A percentile compares a stretch with the other conserved stretches of the same genome.
Evolutionary conservation across 1,284 basidiomycete species (phyloP).

Genomic region (Cerioporus squamosus): DNA sequence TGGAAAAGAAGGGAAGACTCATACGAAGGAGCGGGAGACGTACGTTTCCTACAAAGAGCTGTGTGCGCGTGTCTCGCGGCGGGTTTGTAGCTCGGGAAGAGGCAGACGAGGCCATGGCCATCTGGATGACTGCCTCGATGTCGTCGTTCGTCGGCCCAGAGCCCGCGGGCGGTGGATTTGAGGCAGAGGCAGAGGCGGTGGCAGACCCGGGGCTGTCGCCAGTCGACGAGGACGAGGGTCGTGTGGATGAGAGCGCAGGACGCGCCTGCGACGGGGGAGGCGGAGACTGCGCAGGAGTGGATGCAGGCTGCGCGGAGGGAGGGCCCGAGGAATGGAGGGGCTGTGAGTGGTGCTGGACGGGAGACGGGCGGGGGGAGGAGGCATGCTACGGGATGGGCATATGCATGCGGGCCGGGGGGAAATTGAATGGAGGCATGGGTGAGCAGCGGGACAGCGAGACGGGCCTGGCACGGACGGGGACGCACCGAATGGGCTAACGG

Average conservation of each 20-base stretch:
- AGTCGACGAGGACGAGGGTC: constrained; percentile 9
- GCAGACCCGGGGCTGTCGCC: background rate
- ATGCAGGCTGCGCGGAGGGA: constrained; percentile 9
- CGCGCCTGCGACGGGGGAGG: constrained; percentile 6
- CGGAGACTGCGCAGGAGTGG: constrained; percentile 14
- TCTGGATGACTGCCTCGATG: constrained; percentile 82
- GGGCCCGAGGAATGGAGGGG: constrained; percentile 14
- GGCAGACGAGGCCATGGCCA: constrained; percentile 55
- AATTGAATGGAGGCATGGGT: background rate
- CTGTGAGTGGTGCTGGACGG: background rate
- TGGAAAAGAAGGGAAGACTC: background rate
- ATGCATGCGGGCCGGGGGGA: background rate
- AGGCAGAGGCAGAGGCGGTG: background rate
- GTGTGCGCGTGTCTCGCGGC: constrained; percentile 83
- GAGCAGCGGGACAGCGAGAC: background rate
- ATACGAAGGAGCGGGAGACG: constrained; percentile 34
- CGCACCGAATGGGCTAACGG: constrained; percentile 13
- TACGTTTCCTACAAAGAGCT: constrained; percentile 90
- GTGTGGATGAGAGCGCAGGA: constrained; percentile 2
- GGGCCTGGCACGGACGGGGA: background rate
- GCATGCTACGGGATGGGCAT: background rate
- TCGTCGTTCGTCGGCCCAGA: constrained; percentile 65
- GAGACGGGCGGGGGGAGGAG: constrained; percentile 1
- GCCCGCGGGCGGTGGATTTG: constrained; percentile 7
- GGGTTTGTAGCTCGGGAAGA: constrained; percentile 52